Conservation (phyloP, 345 rosid species). For the Rhodamnia rubescens region DNA sequence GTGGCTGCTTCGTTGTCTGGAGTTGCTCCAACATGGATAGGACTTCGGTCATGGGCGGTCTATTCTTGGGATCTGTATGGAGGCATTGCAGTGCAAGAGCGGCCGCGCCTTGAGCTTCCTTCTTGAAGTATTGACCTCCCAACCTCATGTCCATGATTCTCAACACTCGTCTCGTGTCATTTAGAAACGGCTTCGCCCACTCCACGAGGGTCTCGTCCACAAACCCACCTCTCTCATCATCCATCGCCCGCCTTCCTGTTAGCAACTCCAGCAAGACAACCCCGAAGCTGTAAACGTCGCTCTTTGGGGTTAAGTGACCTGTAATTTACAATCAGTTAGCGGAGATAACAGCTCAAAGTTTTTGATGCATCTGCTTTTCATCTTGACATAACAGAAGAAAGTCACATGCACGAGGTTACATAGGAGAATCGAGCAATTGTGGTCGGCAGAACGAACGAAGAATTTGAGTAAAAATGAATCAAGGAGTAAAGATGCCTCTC, state of each 20-base stretch:
- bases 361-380: not conserved
- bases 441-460: not conserved
- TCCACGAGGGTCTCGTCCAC: slow-evolving; percentile 63
- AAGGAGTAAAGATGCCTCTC: not conserved
- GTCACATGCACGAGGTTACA: not conserved
- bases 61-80: slow-evolving; percentile 37
- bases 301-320: slow-evolving; percentile 89
- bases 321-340: slow-evolving; percentile 5
- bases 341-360: not conserved
- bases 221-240: slow-evolving; percentile 29
- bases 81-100: slow-evolving; percentile 69
- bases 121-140: slow-evolving; percentile 79
- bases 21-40: slow-evolving; percentile 38
- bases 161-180: slow-evolving; percentile 43
- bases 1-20: slow-evolving; percentile 6
- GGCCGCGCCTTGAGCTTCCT: slow-evolving; percentile 64
- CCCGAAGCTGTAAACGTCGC: slow-evolving; percentile 87
- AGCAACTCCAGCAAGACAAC: slow-evolving; percentile 71
- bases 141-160: slow-evolving; percentile 83
- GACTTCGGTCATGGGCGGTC: slow-evolving; percentile 58
- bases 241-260: slow-evolving; percentile 59
- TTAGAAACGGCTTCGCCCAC: slow-evolving; percentile 75
- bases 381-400: not conserved
- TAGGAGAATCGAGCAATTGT: not conserved
- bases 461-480: not conserved